Evolutionary conservation across 1,284 basidiomycete genomes (phyloP), one percentile per base, ranked within the genome.

Genomic region (Coriolopsis trogii): DNA sequence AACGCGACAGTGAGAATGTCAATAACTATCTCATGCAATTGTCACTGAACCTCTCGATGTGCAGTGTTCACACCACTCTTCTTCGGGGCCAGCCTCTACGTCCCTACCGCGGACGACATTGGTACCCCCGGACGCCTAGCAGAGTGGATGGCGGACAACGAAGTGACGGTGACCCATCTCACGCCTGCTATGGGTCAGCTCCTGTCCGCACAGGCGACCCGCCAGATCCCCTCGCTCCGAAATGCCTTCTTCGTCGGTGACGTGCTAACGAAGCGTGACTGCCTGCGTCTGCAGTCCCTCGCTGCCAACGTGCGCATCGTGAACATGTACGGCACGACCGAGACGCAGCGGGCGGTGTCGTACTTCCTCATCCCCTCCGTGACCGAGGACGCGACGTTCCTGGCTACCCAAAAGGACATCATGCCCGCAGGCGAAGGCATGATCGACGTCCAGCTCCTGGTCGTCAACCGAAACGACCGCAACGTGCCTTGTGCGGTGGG

Each of bases 201-300:
- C 12, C 87, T 99, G 43, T 98, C 95, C 7, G 95, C 96, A 0
- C 95, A 98, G 70, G 95, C 96, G 0, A 93, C 90, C 0, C 80
- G 86, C 16, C 87, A 91, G 65, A 98, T 99, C 60, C 90, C 93
- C 1, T 83, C 88, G 7, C 84, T 99, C 23, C 76, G 73, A 33
- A 95, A 93, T 64, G 97, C 97, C 9, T 99, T 99, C 79, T 99
- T 99, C 67, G 97, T 99, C 50, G 97, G 97, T n/a, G 97, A 99
- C 67, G 88, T 99, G 29, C 85, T 99, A 52, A 99, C 97, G 61
- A 99, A 99, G 74, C 90, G 97, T 41, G 97, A 99, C 71, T 99
- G 97, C 70, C 85, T 93, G 37, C 91, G 97, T 43, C 81, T 99
- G 6, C 97, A 99, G 71, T 83, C 92, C 4, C 87, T 99, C 41